Evolutionary conservation across 805 yeast genomes (phyloP).

Genomic region (Candida pseudoglaebosa): DNA sequence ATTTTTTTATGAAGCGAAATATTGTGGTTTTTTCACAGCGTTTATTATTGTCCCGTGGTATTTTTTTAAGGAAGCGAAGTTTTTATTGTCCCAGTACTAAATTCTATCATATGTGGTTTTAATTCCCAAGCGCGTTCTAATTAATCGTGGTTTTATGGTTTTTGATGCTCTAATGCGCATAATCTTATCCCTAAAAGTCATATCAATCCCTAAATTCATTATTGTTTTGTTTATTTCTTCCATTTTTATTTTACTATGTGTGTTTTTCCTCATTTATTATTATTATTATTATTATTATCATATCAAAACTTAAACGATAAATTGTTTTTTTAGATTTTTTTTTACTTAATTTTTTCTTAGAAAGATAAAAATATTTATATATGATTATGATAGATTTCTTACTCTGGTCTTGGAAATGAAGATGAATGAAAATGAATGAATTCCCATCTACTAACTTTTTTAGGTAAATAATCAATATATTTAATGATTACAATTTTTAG

Average conservation of each 20-base stretch:
- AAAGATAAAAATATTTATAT: conserved; percentile 3
- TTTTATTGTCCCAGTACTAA: too few species aligned
- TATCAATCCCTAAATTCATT: conserved; percentile 4
- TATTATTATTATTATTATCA: conserved; percentile 1
- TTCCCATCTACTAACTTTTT: neutral
- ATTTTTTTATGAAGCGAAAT: neutral
- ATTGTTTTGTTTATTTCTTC: neutral
- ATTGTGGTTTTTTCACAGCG: neutral
- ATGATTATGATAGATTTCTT: conserved; percentile 2
- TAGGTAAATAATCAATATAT: neutral
- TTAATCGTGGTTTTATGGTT: neutral
- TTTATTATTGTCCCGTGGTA: neutral
- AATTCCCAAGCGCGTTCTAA: neutral
- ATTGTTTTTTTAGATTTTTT: conserved; percentile 2
- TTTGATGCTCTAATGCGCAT: neutral
- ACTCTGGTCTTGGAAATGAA: conserved; percentile 6
- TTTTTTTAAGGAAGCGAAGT: too few species aligned
- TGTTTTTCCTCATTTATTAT: neutral
- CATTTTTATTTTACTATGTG: neutral
- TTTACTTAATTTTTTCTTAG: conserved; percentile 4
- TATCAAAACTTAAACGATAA: conserved; percentile 5
- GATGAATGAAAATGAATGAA: conserved; percentile 1
- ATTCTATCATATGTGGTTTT: too few species aligned
- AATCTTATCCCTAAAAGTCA: neutral
- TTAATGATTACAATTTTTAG: neutral